Evolutionary conservation across 1,284 basidiomycete genomes (phyloP).

Genomic region (Prillingera fragicola): DNA sequence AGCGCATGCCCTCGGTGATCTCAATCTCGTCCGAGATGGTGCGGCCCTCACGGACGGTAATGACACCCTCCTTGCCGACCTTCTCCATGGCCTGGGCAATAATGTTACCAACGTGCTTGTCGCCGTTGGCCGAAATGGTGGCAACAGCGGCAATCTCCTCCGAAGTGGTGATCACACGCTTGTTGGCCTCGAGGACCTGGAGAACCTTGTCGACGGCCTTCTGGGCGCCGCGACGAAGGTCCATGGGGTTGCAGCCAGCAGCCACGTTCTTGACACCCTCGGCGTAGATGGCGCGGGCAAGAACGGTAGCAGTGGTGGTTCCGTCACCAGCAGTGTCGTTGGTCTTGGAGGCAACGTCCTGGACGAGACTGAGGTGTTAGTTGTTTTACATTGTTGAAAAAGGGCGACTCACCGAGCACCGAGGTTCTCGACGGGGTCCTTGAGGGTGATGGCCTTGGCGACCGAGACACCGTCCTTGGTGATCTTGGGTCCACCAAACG

Average conservation of each 20-base stretch:
- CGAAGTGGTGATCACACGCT: conserved; percentile 91
- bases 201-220: conserved; percentile 95
- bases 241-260: conserved; percentile 98
- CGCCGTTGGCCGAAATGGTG: conserved; percentile 97
- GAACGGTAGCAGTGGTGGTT: conserved; percentile 94
- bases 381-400: not conserved
- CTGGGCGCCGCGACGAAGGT: conserved; percentile 91
- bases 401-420: conserved; percentile 72
- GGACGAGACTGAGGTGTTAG: conserved; percentile 63
- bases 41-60: conserved; percentile 97
- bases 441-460: conserved; percentile 86
- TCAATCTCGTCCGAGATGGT: conserved; percentile 99
- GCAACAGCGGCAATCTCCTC: conserved; percentile 94
- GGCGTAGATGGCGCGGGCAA: conserved; percentile 93
- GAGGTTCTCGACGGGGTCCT: conserved; percentile 99
- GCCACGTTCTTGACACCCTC: conserved; percentile 99
- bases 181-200: conserved; percentile 80
- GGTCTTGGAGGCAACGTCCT: conserved; percentile 93
- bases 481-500: conserved; percentile 95
- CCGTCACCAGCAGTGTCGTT: conserved; percentile 98
- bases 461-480: conserved; percentile 99
- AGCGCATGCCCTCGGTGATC: conserved; percentile 99
- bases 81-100: conserved; percentile 99
- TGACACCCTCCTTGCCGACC: conserved; percentile 98
- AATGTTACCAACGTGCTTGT: conserved; percentile 85